Base-by-base conservation (phyloP, 768 basidiomycete genomes). In the Neoboletus brunneissimus region DNA sequence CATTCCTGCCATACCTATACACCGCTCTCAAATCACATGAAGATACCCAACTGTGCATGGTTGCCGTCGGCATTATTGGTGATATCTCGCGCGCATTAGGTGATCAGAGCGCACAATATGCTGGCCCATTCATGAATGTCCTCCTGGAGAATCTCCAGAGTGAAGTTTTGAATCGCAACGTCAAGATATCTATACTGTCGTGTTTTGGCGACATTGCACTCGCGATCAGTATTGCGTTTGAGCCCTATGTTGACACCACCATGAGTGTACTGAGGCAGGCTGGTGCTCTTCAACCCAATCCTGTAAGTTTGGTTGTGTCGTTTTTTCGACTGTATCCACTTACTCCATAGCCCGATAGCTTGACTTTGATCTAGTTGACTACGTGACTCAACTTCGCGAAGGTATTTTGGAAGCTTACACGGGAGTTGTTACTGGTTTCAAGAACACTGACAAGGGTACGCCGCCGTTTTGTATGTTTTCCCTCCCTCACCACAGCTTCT, bases 191-290 rank as follows among this genome's bases (percentile, higher is more conserved):
- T n/a, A 91, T 98, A 65, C 74, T 98, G 57, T 87, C 91, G 13
- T 94, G 92, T 74, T 98, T 99, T 65, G 97, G 96, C 22, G 97
- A 99, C 67, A 89, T 99, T 62, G 96, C 95, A 10, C 79, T 98
- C 11, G 94, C 97, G 1, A 88, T 98, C 59, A 92, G 92, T 2
- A 77, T 84, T 13, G 76, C 78, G 8, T 99, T 98, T 72, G 88
- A 89, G 65, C 94, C 93, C 0, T 99, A 89, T 71, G 77, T 97
- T 48, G 85, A 87, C 55, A 91, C 91, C 6, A 91, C 94, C 9
- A 94, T 97, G 91, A 82, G 76, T 20, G 94, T 99, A 25, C 77
- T 99, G 48, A 80, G 84, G 61, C 95, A 98, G 75, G 97, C 97
- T 2, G 94, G 94, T 13, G 78, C 84, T 38, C 82, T 98, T 57